Base-by-base conservation (phyloP, 2,329 filamentous ascomycete genomes). In the Hypoxylon sp. region DNA sequence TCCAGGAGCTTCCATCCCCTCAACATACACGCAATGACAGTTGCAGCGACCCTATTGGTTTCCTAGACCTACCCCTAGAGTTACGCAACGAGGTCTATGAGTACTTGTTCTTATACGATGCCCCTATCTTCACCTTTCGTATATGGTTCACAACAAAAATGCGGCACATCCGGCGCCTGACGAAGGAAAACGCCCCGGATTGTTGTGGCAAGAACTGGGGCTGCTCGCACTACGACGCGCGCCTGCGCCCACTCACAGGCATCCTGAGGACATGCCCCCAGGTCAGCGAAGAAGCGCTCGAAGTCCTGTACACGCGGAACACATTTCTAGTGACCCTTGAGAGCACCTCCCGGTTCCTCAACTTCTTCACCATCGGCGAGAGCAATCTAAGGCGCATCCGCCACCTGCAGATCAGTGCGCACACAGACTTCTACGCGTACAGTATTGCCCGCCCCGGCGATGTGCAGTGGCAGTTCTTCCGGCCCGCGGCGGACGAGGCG, bases 291-390 rank as follows among this genome's bases (percentile, higher is more conserved):
- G 66, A 69, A 25, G 65, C 61, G 2, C 59, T 68, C 11, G 61
- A 63, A 1, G 35, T 63, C 1, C 27, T 71, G 30, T 71, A 69
- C 33, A 31, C 10, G 27, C 62, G 40, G 2, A 69, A 51, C 69
- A 42, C 49, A 13, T 71, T 71, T 55, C 13, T 17, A 11, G 37
- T 69, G 3, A 31, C 20, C 3, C 44, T 71, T 20, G 66, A 69
- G 66, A 54, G 30, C 27, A 51, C 42, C 2, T 17, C 20, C 17
- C 30, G 10, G 6, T 59, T 58, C 40, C 40, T 58, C n/a, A 51
- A 60, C 10, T 63, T 69, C 42, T 71, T 68, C 37, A 17, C 44
- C 2, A 17, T 71, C 7, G 65, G 65, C 20, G 61, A 59, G 50
- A 8, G 2, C 13, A 70, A 69, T n/a, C 50, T 70, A 13, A 33